Conservation (phyloP, 2,329 filamentous ascomycete species). For the Dryadomyces sulphureus region DNA sequence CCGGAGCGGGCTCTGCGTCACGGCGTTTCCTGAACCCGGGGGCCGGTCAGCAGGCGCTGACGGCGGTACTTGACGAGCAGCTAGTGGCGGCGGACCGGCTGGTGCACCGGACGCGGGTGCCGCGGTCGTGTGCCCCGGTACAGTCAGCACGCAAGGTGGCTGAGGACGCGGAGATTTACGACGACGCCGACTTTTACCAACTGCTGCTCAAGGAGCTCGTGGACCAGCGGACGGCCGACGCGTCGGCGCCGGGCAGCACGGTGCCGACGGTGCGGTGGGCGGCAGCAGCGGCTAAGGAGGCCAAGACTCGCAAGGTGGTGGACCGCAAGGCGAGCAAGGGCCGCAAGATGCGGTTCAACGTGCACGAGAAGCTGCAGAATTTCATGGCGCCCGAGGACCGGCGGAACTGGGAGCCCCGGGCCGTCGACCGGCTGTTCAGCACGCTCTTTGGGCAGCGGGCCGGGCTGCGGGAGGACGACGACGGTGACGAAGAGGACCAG, state of each 20-base stretch:
- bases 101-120: conserved; percentile 51
- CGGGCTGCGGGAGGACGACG: conserved; percentile 44
- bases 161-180: conserved; percentile 57
- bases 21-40: conserved; percentile 39
- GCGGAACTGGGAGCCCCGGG: conserved; percentile 62
- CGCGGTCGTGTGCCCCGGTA: conserved; percentile 61
- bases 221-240: conserved; percentile 67
- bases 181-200: conserved; percentile 92
- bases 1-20: conserved; percentile 26
- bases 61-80: conserved; percentile 54
- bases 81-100: conserved; percentile 49
- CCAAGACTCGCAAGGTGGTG: conserved; percentile 68
- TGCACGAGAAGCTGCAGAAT: conserved; percentile 94
- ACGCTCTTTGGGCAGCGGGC: conserved; percentile 60
- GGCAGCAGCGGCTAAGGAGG: conserved; percentile 56
- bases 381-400: conserved; percentile 92
- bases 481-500: conserved; percentile 21
- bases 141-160: conserved; percentile 44
- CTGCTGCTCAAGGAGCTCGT: conserved; percentile 84
- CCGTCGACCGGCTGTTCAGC: conserved; percentile 64
- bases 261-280: conserved; percentile 47
- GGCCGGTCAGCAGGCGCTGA: conserved; percentile 42
- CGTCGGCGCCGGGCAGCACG: conserved; percentile 27
- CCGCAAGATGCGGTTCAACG: conserved; percentile 81
- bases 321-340: conserved; percentile 95